phyloP scores from a whole-genome alignment of 176 grass and related monocot species.

The Oryza glaberrima region DNA sequence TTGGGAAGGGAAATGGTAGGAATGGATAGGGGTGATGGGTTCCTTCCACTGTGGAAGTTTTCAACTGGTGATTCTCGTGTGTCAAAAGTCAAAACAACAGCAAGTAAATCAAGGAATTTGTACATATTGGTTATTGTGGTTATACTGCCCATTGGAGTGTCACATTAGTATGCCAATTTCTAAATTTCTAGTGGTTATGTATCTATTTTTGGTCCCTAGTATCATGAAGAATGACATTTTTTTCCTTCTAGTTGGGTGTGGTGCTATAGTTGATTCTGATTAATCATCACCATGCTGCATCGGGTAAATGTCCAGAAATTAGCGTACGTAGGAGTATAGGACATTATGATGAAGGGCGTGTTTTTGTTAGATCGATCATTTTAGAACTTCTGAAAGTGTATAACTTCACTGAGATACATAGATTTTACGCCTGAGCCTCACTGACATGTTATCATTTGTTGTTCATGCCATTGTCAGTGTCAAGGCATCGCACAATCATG shows the following conservation, averaged over 20 bases:
- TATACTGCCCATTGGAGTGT: background rate
- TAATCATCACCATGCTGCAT: background rate
- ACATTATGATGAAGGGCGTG: background rate
- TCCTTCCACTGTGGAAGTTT: background rate
- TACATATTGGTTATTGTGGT: background rate
- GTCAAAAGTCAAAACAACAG: background rate
- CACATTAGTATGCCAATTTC: background rate
- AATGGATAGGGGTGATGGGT: too few relatives aligned
- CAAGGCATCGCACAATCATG: slow-evolving; percentile 89
- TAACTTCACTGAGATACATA: background rate
- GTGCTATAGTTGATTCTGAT: background rate
- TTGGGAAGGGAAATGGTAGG: background rate
- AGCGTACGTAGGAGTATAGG: background rate
- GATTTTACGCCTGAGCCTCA: background rate
- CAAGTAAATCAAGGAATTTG: background rate
- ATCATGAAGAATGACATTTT: background rate
- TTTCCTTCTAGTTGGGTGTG: too few relatives aligned
- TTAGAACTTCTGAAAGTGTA: background rate
- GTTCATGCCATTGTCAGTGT: slow-evolving; percentile 55
- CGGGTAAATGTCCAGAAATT: background rate
- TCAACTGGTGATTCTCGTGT: background rate
- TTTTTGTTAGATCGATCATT: too few relatives aligned
- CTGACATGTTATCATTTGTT: background rate
- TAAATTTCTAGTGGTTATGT: too few relatives aligned
- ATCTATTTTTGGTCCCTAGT: background rate